A percentile compares a stretch with the other conserved stretches of the same genome.
Evolutionary conservation across 2,329 filamentous ascomycete genomes (phyloP).

Genomic region (Paraconiothyrium sp.): DNA sequence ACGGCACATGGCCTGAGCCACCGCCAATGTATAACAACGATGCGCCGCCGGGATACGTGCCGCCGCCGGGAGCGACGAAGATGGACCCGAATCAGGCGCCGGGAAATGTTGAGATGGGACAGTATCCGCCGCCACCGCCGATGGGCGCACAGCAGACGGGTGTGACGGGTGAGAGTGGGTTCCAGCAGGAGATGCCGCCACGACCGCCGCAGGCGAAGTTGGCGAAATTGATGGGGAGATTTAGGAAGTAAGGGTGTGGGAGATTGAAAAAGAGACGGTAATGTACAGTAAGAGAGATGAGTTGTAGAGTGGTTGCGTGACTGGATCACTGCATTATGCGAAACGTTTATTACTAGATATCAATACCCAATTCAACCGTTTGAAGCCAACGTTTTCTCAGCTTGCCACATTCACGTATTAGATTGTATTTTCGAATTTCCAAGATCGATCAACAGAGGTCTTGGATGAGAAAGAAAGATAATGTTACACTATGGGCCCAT

Average conservation of each 20-base stretch:
- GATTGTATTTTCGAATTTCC: no score
- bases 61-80: constrained; percentile 45
- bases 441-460: no score
- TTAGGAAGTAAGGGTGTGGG: constrained; percentile 31
- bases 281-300: neutral
- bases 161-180: constrained; percentile 29
- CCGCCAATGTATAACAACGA: constrained; percentile 48
- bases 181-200: constrained; percentile 35
- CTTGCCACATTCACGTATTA: neutral
- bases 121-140: constrained; percentile 30
- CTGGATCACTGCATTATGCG: constrained; percentile 39
- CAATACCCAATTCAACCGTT: constrained; percentile 20
- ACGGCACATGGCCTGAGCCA: constrained; percentile 43
- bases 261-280: neutral
- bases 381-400: neutral
- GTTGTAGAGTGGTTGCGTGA: constrained; percentile 26
- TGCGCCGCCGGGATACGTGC: constrained; percentile 46
- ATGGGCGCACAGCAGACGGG: constrained; percentile 42
- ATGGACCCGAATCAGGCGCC: constrained; percentile 35
- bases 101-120: constrained; percentile 38
- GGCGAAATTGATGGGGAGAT: constrained; percentile 39
- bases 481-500: neutral
- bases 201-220: constrained; percentile 43
- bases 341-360: constrained; percentile 13
- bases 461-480: neutral